These are phyloP conservation scores for Seminavis robusta DNA, from an alignment of 108 stramenopile species.

Conservation along the genomic window DNA sequence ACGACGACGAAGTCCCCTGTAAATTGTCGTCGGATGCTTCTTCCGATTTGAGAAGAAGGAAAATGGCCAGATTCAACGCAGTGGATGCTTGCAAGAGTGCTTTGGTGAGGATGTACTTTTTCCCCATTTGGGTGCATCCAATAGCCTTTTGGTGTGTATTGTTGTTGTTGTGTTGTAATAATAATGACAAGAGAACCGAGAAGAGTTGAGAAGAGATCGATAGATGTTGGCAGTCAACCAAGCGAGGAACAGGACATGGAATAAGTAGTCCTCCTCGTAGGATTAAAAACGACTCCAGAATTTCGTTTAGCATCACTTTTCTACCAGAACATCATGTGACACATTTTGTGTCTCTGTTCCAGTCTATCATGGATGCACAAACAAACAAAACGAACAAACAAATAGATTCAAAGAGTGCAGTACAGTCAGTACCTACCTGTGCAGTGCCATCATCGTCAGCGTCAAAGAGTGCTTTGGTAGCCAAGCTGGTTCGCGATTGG, in stretches of 20 bases:
- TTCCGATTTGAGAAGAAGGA: slow-evolving; percentile 72
- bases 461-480: slow-evolving; percentile 44
- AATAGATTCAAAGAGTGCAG: neutral
- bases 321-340: slow-evolving; percentile 62
- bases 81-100: slow-evolving; percentile 58
- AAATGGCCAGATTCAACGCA: slow-evolving; percentile 70
- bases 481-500: slow-evolving; percentile 40
- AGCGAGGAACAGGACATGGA: slow-evolving; percentile 53
- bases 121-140: slow-evolving; percentile 61
- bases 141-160: too few relatives aligned
- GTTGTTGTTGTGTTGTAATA: too few relatives aligned
- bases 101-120: slow-evolving; percentile 73
- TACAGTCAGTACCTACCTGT: slow-evolving; percentile 42
- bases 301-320: slow-evolving; percentile 76
- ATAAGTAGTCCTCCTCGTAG: slow-evolving; percentile 45
- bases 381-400: slow-evolving; percentile 7
- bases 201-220: slow-evolving; percentile 1
- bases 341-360: slow-evolving; percentile 32
- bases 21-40: slow-evolving; percentile 6
- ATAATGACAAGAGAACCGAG: slow-evolving; percentile 7
- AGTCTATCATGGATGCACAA: slow-evolving; percentile 80
- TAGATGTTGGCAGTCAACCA: slow-evolving; percentile 47
- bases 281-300: slow-evolving; percentile 50
- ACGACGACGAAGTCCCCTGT: neutral
- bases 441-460: slow-evolving; percentile 38